These are phyloP conservation scores for Xylaria palmicola DNA, from an alignment of 495 filamentous ascomycete species.

Conservation along the genomic window DNA sequence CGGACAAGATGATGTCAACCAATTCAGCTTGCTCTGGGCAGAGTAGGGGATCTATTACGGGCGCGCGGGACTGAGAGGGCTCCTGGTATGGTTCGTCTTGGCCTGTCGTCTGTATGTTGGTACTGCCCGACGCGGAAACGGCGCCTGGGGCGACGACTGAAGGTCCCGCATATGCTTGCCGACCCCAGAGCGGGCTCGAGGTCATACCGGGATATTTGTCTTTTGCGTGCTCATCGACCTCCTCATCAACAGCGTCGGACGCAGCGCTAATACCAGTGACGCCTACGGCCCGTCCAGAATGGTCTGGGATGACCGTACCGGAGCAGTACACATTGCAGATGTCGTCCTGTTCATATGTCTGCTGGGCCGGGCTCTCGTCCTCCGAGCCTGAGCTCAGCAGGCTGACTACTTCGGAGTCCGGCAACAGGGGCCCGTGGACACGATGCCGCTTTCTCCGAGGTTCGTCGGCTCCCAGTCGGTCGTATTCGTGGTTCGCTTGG, in stretches of 20 bases:
- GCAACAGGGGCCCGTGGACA: background rate
- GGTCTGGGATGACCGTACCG: background rate
- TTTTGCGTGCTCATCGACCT: background rate
- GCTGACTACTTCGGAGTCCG: background rate
- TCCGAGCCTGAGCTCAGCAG: slow-evolving; percentile 4
- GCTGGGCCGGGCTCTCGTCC: background rate
- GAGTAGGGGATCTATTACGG: slow-evolving; percentile 7
- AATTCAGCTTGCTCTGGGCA: slow-evolving; percentile 48
- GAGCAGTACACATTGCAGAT: background rate
- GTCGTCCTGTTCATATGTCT: background rate
- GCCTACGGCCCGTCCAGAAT: background rate
- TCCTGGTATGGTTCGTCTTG: background rate
- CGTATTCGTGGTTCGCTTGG: background rate
- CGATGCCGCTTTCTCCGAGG: slow-evolving; percentile 9
- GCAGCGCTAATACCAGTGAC: background rate
- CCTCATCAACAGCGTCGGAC: background rate
- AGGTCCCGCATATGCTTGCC: background rate
- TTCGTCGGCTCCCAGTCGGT: background rate
- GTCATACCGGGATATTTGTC: background rate
- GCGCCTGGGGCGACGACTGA: background rate
- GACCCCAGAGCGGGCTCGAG: background rate
- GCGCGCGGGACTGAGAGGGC: background rate
- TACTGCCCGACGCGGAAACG: background rate
- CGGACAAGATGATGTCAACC: slow-evolving; percentile 47
- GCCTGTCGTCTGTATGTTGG: background rate